Evolutionary conservation across 305 asterid species (phyloP).

Genomic region (Solanum hybrid): DNA sequence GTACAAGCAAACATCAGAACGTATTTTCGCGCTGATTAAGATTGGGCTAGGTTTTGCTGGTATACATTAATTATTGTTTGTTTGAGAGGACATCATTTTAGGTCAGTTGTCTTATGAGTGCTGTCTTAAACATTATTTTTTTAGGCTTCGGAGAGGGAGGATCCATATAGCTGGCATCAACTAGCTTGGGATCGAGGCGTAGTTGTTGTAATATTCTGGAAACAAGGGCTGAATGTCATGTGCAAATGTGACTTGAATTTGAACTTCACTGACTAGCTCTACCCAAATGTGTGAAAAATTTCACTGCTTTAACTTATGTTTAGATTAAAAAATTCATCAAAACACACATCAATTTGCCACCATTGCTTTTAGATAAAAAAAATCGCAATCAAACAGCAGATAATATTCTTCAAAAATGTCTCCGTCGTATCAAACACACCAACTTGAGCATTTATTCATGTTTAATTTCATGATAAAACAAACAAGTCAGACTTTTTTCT

Average conservation of each 20-base stretch:
- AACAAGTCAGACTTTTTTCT: background rate
- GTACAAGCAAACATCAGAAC: background rate
- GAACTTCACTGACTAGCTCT: background rate
- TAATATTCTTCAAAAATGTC: background rate
- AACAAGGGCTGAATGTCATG: background rate
- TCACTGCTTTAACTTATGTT: background rate
- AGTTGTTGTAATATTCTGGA: background rate
- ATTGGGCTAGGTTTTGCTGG: background rate
- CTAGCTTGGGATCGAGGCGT: background rate
- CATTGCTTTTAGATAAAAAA: background rate
- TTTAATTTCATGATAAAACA: background rate
- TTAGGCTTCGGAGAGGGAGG: background rate
- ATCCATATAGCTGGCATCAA: background rate
- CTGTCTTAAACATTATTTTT: background rate
- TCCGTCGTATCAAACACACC: background rate
- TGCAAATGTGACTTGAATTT: background rate
- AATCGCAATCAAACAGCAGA: background rate
- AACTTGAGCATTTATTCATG: background rate
- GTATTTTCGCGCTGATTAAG: background rate
- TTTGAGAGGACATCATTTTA: background rate
- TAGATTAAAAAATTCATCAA: background rate
- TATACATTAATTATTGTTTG: background rate
- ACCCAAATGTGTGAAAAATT: background rate
- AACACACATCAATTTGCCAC: background rate
- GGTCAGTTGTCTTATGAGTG: background rate